Evolutionary conservation across 2,329 filamentous ascomycete genomes (phyloP).

Genomic region (Scopulariopsis brevicaulis): DNA sequence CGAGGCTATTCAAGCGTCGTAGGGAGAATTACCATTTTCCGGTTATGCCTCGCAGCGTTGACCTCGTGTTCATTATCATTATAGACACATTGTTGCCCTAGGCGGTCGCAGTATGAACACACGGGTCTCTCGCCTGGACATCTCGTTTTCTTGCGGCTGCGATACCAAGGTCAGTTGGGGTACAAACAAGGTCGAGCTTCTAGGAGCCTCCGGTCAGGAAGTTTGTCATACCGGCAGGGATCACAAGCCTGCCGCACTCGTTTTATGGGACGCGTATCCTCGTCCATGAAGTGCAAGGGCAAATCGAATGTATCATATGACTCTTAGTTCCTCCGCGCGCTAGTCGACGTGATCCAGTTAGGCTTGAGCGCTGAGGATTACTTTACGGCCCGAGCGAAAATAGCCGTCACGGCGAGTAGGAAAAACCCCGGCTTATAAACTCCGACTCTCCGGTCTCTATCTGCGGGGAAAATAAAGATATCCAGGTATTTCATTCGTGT

Average conservation of each 20-base stretch:
- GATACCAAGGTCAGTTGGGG: background rate
- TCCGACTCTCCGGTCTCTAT: no score
- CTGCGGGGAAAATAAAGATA: no score
- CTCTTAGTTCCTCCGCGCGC: no score
- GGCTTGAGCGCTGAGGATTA: no score
- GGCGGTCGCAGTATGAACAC: slow-evolving; percentile 35
- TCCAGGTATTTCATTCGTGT: no score
- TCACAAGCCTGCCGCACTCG: slow-evolving; percentile 17
- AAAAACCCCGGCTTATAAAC: no score
- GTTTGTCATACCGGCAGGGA: slow-evolving; percentile 17
- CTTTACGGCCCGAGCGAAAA: no score
- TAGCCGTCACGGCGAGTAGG: no score
- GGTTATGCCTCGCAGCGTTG: slow-evolving; percentile 6
- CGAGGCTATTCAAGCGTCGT: background rate
- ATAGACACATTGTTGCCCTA: slow-evolving; percentile 33
- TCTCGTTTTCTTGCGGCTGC: slow-evolving; percentile 36
- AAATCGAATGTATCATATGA: background rate
- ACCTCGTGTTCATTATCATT: slow-evolving; percentile 12
- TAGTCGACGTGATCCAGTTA: no score
- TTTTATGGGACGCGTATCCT: background rate
- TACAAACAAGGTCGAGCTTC: background rate
- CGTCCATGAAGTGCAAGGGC: background rate
- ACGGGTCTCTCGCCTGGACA: slow-evolving; percentile 36
- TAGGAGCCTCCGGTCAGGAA: background rate
- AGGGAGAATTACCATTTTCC: slow-evolving; percentile 9